Evolutionary conservation across 2,329 filamentous ascomycete species (phyloP).

Genomic region (Lasiodiplodia sp.): DNA sequence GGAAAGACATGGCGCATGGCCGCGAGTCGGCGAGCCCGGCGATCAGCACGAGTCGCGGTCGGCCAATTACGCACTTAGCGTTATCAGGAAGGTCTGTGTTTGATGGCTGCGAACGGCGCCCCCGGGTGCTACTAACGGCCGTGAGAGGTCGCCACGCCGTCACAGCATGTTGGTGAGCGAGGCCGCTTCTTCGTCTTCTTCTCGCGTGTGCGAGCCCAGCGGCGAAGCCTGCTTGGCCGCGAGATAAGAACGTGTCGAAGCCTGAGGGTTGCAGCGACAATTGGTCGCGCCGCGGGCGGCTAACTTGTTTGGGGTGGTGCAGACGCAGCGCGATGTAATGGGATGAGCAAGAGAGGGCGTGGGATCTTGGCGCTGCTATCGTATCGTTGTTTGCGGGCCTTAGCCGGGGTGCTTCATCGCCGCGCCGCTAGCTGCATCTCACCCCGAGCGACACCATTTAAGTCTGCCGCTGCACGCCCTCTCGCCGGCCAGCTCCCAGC

Average conservation of each 20-base stretch:
- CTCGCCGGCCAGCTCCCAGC: constrained; percentile 1
- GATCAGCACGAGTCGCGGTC: constrained; percentile 14
- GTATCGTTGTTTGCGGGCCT: constrained; percentile 19
- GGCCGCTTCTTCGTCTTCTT: neutral
- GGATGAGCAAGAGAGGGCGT: constrained; percentile 26
- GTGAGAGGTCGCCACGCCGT: neutral
- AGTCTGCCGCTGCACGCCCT: constrained; percentile 12
- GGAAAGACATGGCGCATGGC: neutral
- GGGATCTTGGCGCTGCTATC: constrained; percentile 28
- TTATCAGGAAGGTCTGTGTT: constrained; percentile 29
- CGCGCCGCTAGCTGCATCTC: constrained; percentile 19
- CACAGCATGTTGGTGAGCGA: neutral
- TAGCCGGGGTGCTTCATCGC: constrained; percentile 17
- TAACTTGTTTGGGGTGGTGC: constrained; percentile 9
- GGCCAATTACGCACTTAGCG: constrained; percentile 25
- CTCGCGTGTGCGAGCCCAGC: no score
- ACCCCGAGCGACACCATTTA: constrained; percentile 20
- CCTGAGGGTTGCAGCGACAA: neutral
- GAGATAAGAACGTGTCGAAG: constrained; percentile 3
- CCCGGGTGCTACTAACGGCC: constrained; percentile 13
- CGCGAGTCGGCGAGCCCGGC: constrained; percentile 18
- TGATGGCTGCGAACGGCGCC: constrained; percentile 21
- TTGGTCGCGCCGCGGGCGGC: neutral
- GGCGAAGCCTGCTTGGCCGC: constrained; percentile 15
- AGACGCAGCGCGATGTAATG: constrained; percentile 17